Conservation (phyloP, 2,329 filamentous ascomycete species). For the Ramularia endophylla region DNA sequence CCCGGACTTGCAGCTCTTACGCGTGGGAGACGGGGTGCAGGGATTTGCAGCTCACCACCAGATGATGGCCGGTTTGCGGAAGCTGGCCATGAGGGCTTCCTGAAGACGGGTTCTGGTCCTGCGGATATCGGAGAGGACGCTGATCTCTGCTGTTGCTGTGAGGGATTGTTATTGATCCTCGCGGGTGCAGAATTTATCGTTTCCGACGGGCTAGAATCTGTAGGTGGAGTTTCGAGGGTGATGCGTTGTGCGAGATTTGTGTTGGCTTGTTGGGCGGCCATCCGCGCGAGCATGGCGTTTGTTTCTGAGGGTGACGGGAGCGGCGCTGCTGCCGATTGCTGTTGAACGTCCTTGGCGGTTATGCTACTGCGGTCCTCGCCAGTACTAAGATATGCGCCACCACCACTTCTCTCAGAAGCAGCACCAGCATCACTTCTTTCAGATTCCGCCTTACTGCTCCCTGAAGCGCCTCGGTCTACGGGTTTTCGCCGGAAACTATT, state of each 20-base stretch:
- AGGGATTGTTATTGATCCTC: slow-evolving; percentile 8
- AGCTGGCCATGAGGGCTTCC: slow-evolving; percentile 30
- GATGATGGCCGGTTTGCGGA: slow-evolving; percentile 21
- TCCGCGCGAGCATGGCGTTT: slow-evolving; percentile 15
- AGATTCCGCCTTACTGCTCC: slow-evolving; percentile 12
- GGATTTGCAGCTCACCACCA: slow-evolving; percentile 2
- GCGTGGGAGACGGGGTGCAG: slow-evolving; percentile 15
- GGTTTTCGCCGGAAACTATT: slow-evolving; percentile 12
- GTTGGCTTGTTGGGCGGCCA: slow-evolving; percentile 18
- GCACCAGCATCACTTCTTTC: not conserved
- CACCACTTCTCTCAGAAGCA: not conserved
- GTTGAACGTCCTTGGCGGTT: not conserved
- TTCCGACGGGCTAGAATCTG: not conserved
- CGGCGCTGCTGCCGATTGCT: not conserved
- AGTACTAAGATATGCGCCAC: not conserved
- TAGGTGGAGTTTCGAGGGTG: slow-evolving; percentile 2
- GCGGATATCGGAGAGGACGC: not conserved
- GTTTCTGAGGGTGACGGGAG: slow-evolving; percentile 1
- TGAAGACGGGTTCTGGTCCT: slow-evolving; percentile 20
- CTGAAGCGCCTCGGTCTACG: slow-evolving; percentile 10
- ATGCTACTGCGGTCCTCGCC: not conserved
- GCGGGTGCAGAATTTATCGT: slow-evolving; percentile 3
- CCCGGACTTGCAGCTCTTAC: slow-evolving; percentile 35
- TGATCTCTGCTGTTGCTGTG: slow-evolving; percentile 8
- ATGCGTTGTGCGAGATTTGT: slow-evolving; percentile 10